Conservation (phyloP, 1,284 basidiomycete genomes). For the Cutaneotrichosporon dermatis region DNA sequence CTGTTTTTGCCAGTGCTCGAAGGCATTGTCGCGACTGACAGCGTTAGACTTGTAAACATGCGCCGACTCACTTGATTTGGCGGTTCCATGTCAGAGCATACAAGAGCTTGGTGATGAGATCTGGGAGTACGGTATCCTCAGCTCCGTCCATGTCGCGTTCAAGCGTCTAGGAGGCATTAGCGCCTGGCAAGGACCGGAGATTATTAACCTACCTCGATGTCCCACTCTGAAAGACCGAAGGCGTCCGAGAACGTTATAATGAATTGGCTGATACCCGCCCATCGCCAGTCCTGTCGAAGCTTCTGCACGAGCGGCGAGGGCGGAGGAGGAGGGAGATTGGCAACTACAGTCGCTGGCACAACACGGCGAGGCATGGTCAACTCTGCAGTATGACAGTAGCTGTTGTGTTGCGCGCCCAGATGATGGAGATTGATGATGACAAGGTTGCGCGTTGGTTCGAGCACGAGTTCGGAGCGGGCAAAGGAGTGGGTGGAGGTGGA, state of each 20-base stretch:
- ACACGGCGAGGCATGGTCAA: slow-evolving; percentile 33
- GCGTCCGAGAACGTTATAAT: slow-evolving; percentile 47
- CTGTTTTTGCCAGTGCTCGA: slow-evolving; percentile 46
- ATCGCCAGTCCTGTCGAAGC: slow-evolving; percentile 46
- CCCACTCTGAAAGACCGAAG: slow-evolving; percentile 45
- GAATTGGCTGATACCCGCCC: slow-evolving; percentile 49
- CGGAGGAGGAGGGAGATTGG: slow-evolving; percentile 31
- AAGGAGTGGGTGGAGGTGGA: slow-evolving; percentile 13
- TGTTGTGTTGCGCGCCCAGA: too few relatives aligned
- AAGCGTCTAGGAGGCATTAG: slow-evolving; percentile 23
- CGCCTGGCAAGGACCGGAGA: slow-evolving; percentile 18
- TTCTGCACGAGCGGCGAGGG: slow-evolving; percentile 43
- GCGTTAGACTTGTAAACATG: too few relatives aligned
- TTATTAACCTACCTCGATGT: slow-evolving; percentile 42
- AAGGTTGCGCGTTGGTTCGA: neutral
- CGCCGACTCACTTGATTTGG: slow-evolving; percentile 48
- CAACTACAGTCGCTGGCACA: slow-evolving; percentile 16
- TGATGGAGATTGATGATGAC: neutral
- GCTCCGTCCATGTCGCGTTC: slow-evolving; percentile 52
- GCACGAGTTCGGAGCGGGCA: neutral
- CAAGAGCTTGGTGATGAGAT: slow-evolving; percentile 50
- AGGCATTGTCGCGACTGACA: slow-evolving; percentile 41
- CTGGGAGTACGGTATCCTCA: slow-evolving; percentile 48
- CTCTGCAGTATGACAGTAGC: too few relatives aligned
- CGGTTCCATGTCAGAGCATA: slow-evolving; percentile 53